These are phyloP conservation scores for Dictyostelium citrinum DNA, from an alignment of 78 protist species.

Conservation along the genomic window DNA sequence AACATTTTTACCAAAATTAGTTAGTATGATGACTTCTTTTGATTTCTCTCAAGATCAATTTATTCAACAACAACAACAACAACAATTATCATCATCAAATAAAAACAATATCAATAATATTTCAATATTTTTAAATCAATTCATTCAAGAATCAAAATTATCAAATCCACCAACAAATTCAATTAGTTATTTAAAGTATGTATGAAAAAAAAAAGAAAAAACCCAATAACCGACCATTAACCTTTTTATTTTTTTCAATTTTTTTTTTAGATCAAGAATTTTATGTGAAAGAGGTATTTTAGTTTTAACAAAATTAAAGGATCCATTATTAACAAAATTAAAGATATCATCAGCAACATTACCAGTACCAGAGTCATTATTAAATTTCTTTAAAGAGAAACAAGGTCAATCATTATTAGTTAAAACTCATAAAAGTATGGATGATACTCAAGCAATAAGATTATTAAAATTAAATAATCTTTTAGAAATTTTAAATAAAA, in stretches of 20 bases:
- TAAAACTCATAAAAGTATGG: conserved; percentile 5
- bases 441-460: conserved; percentile 9
- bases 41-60: conserved; percentile 14
- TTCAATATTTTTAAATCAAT: conserved; percentile 8
- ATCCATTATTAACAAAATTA: conserved; percentile 28
- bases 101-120: background rate
- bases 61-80: background rate
- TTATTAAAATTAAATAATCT: conserved; percentile 4
- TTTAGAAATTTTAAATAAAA: background rate
- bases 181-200: conserved; percentile 5
- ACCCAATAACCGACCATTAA: background rate
- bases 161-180: background rate
- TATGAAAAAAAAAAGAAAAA: background rate
- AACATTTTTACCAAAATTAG: conserved; percentile 1
- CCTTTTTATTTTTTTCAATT: background rate
- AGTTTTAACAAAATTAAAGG: conserved; percentile 26
- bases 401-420: background rate
- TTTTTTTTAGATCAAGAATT: conserved; percentile 28
- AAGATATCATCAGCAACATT: conserved; percentile 50
- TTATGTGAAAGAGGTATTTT: conserved; percentile 30
- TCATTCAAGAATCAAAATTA: conserved; percentile 9
- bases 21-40: background rate
- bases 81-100: background rate
- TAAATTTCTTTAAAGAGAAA: conserved; percentile 21
- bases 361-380: conserved; percentile 15